Evolutionary conservation across 2,329 filamentous ascomycete genomes (phyloP).

Genomic region (Colletotrichum graminicola): DNA sequence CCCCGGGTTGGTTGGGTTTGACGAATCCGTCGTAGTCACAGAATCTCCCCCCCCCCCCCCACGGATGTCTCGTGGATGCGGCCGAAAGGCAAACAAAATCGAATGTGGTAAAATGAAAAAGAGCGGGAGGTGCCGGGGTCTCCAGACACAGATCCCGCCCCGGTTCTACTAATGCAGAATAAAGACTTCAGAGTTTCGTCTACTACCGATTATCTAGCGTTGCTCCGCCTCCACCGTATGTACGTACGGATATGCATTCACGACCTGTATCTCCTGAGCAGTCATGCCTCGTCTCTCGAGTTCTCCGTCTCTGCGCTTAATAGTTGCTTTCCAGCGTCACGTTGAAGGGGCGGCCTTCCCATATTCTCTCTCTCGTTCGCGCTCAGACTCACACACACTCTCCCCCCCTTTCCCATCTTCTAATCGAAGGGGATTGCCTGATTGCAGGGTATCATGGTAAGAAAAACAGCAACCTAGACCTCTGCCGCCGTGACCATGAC

Average conservation of each 20-base stretch:
- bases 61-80: neutral
- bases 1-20: neutral
- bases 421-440: neutral
- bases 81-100: constrained; percentile 6
- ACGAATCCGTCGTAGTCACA: neutral
- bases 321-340: constrained; percentile 39
- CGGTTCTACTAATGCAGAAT: constrained; percentile 1
- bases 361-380: neutral
- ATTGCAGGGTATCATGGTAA: constrained; percentile 41
- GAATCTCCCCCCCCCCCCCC: too few species aligned
- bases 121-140: neutral
- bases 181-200: constrained; percentile 15
- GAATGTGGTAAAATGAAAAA: constrained; percentile 15
- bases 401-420: too few species aligned
- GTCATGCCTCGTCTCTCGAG: constrained; percentile 9
- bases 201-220: neutral
- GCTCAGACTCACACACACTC: too few species aligned
- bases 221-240: neutral
- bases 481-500: constrained; percentile 38
- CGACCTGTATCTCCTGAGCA: constrained; percentile 2
- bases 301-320: constrained; percentile 3
- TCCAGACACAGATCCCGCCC: neutral
- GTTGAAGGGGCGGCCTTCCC: constrained; percentile 42
- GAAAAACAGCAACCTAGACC: constrained; percentile 35
- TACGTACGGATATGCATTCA: constrained; percentile 1